phyloP scores from a whole-genome alignment of 345 rosid species.

The Capsella bursapastoris region DNA sequence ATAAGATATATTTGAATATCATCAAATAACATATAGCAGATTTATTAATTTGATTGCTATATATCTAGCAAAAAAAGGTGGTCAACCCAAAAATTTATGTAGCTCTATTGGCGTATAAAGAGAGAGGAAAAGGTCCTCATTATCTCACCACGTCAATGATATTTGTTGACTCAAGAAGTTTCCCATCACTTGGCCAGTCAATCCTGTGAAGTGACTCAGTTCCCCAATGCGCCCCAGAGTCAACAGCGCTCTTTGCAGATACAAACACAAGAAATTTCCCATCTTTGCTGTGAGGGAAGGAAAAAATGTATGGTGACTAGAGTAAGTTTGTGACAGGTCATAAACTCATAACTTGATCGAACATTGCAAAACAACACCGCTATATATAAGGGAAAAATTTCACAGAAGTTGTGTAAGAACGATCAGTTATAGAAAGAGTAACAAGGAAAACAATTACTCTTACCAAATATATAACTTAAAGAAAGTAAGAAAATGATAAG shows the following conservation, averaged over 20 bases:
- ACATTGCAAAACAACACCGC: slow-evolving; percentile 2
- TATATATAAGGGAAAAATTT: background rate
- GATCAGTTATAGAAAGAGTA: slow-evolving; percentile 1
- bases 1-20: slow-evolving; percentile 1
- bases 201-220: slow-evolving; percentile 82
- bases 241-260: slow-evolving; percentile 76
- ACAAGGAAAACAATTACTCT: slow-evolving; percentile 1
- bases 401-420: background rate
- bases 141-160: slow-evolving; percentile 73
- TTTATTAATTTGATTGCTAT: background rate
- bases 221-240: slow-evolving; percentile 73
- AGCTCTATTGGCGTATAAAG: background rate
- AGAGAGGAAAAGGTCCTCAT: slow-evolving; percentile 10
- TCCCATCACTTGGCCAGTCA: slow-evolving; percentile 71
- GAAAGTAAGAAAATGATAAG: background rate
- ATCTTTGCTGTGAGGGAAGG: slow-evolving; percentile 64
- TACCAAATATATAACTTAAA: background rate
- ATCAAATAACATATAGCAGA: slow-evolving; percentile 16
- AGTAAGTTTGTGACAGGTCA: background rate
- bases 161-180: slow-evolving; percentile 48
- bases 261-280: slow-evolving; percentile 77
- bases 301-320: slow-evolving; percentile 30
- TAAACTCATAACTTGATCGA: background rate
- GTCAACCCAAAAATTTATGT: background rate
- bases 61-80: slow-evolving; percentile 10